Conservation (phyloP, 345 rosid species). For the Hirschfeldia incana region DNA sequence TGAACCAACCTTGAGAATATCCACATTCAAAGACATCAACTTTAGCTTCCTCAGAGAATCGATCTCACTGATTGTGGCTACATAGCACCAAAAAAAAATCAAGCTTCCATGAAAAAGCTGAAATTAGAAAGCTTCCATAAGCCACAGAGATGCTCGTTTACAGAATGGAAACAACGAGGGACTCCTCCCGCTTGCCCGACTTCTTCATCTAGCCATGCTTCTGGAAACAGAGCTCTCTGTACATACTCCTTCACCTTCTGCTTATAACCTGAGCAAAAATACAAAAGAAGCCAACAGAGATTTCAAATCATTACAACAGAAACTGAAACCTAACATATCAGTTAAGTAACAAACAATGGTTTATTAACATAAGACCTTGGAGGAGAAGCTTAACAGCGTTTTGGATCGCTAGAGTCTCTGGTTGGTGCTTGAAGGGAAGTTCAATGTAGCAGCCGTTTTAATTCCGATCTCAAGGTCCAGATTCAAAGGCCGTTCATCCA, state of each 20-base stretch:
- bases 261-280: conserved; percentile 59
- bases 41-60: no score
- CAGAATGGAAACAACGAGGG: no score
- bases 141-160: no score
- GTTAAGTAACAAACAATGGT: no score
- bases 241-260: conserved; percentile 69
- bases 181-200: conserved; percentile 81
- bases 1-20: no score
- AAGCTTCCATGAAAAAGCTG: no score
- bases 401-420: conserved; percentile 66
- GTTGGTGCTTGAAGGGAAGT: conserved; percentile 52
- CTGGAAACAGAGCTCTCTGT: conserved; percentile 87
- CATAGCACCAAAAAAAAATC: no score
- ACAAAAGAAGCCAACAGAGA: no score
- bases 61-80: no score
- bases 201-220: conserved; percentile 67
- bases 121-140: conserved; percentile 87
- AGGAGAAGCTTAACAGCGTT: conserved; percentile 80
- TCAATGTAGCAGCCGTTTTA: conserved; percentile 46
- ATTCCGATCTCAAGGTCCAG: conserved; percentile 59
- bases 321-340: no score
- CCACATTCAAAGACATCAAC: no score
- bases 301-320: no score
- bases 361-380: conserved; percentile 47
- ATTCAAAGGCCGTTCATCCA: conserved; percentile 66